Evolutionary conservation across 1,284 basidiomycete species (phyloP).

Genomic region (Ustilago loliicola): DNA sequence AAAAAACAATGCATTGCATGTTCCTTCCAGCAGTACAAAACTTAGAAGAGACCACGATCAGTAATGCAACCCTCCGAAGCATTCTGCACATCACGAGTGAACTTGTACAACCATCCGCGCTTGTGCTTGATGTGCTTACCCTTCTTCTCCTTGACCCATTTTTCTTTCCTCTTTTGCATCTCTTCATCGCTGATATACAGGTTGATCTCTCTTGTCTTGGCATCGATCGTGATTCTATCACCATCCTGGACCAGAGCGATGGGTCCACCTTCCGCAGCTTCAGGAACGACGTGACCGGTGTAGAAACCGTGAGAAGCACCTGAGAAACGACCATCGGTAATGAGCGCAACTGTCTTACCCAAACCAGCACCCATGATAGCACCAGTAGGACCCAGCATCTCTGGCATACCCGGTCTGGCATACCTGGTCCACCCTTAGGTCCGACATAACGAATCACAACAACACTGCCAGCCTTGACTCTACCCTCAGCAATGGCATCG

Average conservation of each 20-base stretch:
- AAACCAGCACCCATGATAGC: conserved; percentile 82
- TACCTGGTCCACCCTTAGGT: conserved; percentile 91
- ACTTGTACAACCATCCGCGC: conserved; percentile 53
- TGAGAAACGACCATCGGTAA: conserved; percentile 96
- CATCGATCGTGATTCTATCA: conserved; percentile 84
- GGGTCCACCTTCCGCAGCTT: conserved; percentile 89
- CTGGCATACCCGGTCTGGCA: conserved; percentile 96
- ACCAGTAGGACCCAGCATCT: conserved; percentile 82
- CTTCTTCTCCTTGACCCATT: conserved; percentile 47
- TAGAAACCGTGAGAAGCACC: conserved; percentile 81
- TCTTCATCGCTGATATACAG: conserved; percentile 42
- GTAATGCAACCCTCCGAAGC: conserved; percentile 53
- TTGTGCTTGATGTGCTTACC: conserved; percentile 45
- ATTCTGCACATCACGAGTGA: conserved; percentile 51
- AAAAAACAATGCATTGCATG: conserved; percentile 9
- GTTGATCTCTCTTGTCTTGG: conserved; percentile 50
- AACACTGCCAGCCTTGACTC: conserved; percentile 90
- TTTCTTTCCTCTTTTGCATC: conserved; percentile 24
- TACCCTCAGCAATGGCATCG: conserved; percentile 82
- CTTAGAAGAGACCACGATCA: conserved; percentile 44
- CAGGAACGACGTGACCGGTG: conserved; percentile 92
- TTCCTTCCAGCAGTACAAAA: not conserved
- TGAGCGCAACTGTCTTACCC: conserved; percentile 87
- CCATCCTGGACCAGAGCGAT: conserved; percentile 90
- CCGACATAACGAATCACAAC: conserved; percentile 88